These are phyloP conservation scores for Tuber melanosporum DNA, from an alignment of 495 filamentous ascomycete genomes.

Conservation along the genomic window DNA sequence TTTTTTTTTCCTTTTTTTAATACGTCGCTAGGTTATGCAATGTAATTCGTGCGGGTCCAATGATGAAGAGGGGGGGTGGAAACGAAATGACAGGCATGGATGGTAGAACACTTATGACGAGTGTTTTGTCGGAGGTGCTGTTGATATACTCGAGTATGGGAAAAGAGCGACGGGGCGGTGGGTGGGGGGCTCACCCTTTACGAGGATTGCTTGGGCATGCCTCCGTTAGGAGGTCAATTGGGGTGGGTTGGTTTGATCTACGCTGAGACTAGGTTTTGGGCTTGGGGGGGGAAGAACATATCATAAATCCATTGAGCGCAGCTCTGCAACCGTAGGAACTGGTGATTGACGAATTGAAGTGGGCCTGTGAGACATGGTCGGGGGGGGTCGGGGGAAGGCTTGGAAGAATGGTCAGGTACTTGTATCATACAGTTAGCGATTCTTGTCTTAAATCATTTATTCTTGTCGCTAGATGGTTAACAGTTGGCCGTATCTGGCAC, in stretches of 20 bases:
- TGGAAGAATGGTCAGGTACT: neutral
- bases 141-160: conserved; percentile 16
- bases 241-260: conserved; percentile 23
- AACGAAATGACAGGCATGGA: neutral
- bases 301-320: neutral
- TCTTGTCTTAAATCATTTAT: no score
- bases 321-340: neutral
- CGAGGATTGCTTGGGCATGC: neutral
- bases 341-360: neutral
- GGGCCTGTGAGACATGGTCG: neutral
- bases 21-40: conserved; percentile 1
- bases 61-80: neutral
- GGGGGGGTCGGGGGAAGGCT: neutral
- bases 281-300: conserved; percentile 15
- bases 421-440: neutral
- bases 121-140: conserved; percentile 21
- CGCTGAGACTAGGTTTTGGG: conserved; percentile 26
- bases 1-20: neutral
- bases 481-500: neutral
- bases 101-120: conserved; percentile 18
- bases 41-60: conserved; percentile 3
- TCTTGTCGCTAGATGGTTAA: no score
- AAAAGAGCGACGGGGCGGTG: conserved; percentile 33
- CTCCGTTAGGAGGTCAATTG: conserved; percentile 19
- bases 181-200: conserved; percentile 14